Base-by-base conservation (phyloP, 805 yeast species). In the Yarrowia divulgata region DNA sequence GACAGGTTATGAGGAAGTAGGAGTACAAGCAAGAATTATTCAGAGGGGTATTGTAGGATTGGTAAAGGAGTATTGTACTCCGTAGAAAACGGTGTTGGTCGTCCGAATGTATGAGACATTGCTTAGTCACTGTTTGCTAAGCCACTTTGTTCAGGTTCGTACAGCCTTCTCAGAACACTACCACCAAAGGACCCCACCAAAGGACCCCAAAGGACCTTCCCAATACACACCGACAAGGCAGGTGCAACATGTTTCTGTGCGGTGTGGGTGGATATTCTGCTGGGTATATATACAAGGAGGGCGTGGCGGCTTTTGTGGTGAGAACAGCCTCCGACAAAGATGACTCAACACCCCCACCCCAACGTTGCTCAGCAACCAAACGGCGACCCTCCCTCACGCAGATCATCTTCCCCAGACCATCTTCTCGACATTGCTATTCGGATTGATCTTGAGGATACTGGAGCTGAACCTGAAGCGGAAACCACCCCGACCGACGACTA, bases 1-100 rank as follows among this genome's bases (percentile, higher is more conserved):
- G 42, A 37, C 62, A 55, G 62, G 35, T 55, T 55, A 55, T 39
- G 62, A n/a, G n/a, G n/a, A n/a, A n/a, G n/a, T n/a, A n/a, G n/a
- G n/a, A n/a, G n/a, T n/a, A n/a, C n/a, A n/a, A n/a, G n/a, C n/a
- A n/a, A n/a, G n/a, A n/a, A n/a, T n/a, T n/a, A n/a, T n/a, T n/a
- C n/a, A n/a, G n/a, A n/a, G n/a, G n/a, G n/a, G n/a, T n/a, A n/a
- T n/a, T n/a, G n/a, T n/a, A n/a, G n/a, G n/a, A n/a, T n/a, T n/a
- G n/a, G n/a, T n/a, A n/a, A n/a, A n/a, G n/a, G n/a, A n/a, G n/a
- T n/a, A n/a, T n/a, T n/a, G n/a, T n/a, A n/a, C n/a, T n/a, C n/a
- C n/a, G n/a, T n/a, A n/a, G n/a, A n/a, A n/a, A n/a, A n/a, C n/a
- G n/a, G n/a, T n/a, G n/a, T n/a, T n/a, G n/a, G n/a, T n/a, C n/a